Conservation (phyloP, 2,329 filamentous ascomycete genomes). For the Beauveria brongniartii region DNA sequence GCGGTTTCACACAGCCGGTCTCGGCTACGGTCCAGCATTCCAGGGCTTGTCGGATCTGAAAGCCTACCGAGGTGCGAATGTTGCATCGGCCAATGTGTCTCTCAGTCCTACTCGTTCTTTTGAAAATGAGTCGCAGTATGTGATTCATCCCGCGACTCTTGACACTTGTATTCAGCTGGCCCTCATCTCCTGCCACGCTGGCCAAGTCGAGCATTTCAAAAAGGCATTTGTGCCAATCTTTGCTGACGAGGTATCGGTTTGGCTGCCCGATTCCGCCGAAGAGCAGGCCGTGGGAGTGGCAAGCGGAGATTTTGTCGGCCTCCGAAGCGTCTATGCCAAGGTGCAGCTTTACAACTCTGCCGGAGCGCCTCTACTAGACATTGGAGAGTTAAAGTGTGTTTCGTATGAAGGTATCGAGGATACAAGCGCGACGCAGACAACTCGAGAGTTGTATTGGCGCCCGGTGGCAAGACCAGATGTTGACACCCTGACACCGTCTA, state of each 20-base stretch:
- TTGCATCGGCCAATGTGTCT: constrained; percentile 15
- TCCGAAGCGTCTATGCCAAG: constrained; percentile 17
- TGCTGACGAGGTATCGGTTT: background rate
- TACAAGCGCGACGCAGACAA: constrained; percentile 12
- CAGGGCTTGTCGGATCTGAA: constrained; percentile 15
- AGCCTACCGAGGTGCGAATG: constrained; percentile 16
- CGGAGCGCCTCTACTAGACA: constrained; percentile 18
- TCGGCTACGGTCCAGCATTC: constrained; percentile 19
- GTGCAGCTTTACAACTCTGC: constrained; percentile 16
- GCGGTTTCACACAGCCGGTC: constrained; percentile 16
- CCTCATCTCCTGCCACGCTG: constrained; percentile 18
- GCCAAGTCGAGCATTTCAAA: constrained; percentile 16
- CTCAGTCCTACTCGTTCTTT: constrained; percentile 14
- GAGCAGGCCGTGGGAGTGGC: background rate
- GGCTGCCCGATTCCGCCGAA: background rate
- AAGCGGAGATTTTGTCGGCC: background rate
- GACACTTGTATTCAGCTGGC: constrained; percentile 20
- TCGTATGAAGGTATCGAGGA: constrained; percentile 16
- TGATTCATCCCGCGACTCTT: constrained; percentile 13
- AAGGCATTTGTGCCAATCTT: constrained; percentile 17
- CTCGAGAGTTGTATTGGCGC: background rate
- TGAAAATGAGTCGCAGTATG: constrained; percentile 12
- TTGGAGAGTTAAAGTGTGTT: constrained; percentile 16
- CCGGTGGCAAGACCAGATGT: background rate
- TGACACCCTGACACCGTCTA: background rate